Percentiles rank a stretch among this genome's conserved stretches.
Conservation (phyloP, 768 basidiomycete genomes). For the Naganishia vaughanmartiniae region DNA sequence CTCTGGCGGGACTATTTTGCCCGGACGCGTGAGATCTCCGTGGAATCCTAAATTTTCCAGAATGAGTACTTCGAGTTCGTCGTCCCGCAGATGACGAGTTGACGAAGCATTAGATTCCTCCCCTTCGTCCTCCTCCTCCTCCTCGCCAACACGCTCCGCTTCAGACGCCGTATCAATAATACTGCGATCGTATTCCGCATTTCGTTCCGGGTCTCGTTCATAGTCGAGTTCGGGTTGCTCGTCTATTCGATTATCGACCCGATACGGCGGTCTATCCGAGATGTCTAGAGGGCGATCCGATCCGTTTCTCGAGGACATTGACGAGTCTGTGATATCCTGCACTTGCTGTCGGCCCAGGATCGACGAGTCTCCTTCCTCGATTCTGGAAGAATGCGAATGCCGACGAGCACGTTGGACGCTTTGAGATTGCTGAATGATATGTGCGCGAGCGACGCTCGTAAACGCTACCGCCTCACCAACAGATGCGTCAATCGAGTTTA, state of each 20-base stretch:
- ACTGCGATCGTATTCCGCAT: neutral
- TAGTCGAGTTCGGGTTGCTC: constrained; percentile 7
- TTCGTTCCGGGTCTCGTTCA: neutral
- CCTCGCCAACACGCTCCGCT: neutral
- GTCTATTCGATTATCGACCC: neutral
- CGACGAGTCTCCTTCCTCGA: neutral
- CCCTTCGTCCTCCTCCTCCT: neutral
- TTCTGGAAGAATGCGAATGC: neutral
- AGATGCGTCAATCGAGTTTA: neutral
- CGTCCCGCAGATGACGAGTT: constrained; percentile 8
- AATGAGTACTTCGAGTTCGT: constrained; percentile 12
- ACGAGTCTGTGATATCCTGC: constrained; percentile 7
- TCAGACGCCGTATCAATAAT: neutral
- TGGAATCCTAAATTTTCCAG: constrained; percentile 13
- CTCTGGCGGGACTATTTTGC: neutral
- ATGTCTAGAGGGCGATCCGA: neutral
- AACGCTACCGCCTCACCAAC: neutral
- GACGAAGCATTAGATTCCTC: constrained; percentile 2
- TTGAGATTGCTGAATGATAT: neutral
- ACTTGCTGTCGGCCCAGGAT: neutral
- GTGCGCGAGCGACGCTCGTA: neutral
- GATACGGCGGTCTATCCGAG: neutral
- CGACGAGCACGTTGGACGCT: neutral
- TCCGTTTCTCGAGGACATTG: neutral
- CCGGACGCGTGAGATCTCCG: constrained; percentile 1